phyloP scores from a whole-genome alignment of 2,329 filamentous ascomycete genomes.

The Onygenales sp. region DNA sequence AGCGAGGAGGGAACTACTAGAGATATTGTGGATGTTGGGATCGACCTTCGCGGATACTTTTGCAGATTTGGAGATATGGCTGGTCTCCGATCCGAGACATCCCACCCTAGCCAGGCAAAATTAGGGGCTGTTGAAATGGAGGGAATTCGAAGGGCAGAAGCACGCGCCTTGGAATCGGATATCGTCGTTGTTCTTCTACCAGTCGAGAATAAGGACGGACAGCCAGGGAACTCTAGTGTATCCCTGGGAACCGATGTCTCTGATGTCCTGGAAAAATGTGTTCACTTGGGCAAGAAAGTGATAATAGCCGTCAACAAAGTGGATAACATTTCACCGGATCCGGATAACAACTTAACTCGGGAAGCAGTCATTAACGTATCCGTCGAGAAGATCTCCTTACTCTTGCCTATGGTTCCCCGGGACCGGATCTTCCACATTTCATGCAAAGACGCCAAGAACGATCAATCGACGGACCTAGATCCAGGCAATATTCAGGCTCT shows the following conservation, averaged over 20 bases:
- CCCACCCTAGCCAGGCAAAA: background rate
- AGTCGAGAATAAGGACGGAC: conserved; percentile 44
- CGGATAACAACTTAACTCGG: conserved; percentile 6
- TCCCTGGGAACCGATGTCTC: conserved; percentile 48
- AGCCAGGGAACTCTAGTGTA: conserved; percentile 20
- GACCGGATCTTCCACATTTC: conserved; percentile 57
- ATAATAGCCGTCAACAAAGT: conserved; percentile 53
- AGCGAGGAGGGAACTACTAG: conserved; percentile 86
- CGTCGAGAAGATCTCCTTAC: conserved; percentile 7
- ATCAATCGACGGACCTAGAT: conserved; percentile 26
- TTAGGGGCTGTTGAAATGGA: conserved; percentile 77
- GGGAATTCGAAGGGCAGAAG: conserved; percentile 78
- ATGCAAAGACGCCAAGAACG: conserved; percentile 50
- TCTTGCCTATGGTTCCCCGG: conserved; percentile 24
- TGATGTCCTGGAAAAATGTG: conserved; percentile 43
- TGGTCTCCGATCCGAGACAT: conserved; percentile 56
- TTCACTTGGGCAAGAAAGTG: conserved; percentile 42
- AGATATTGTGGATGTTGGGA: conserved; percentile 83
- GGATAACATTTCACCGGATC: conserved; percentile 34
- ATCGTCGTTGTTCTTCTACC: conserved; percentile 74
- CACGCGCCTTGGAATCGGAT: conserved; percentile 73
- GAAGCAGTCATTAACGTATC: conserved; percentile 4
- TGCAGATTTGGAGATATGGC: conserved; percentile 95
- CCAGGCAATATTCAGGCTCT: conserved; percentile 61
- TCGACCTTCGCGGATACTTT: conserved; percentile 83